phyloP scores from a whole-genome alignment of 129 eudicot species.

The Flaveria trinervia region DNA sequence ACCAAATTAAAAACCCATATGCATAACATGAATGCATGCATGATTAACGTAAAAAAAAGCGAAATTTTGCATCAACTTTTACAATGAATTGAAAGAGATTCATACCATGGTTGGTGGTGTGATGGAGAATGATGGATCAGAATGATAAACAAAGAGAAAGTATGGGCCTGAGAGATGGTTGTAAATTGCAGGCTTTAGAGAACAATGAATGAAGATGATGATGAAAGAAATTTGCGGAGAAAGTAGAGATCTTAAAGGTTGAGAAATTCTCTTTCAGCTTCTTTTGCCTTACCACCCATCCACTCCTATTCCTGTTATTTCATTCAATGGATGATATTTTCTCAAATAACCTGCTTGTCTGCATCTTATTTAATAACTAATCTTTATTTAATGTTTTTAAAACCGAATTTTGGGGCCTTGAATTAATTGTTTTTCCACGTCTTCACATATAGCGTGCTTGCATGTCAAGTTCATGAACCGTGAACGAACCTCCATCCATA shows the following conservation, averaged over 20 bases:
- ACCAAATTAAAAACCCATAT: neutral
- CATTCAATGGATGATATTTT: constrained; percentile 28
- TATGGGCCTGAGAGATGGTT: constrained; percentile 28
- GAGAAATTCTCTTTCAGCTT: constrained; percentile 36
- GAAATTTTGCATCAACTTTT: neutral
- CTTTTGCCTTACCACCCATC: constrained; percentile 44
- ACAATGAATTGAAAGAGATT: neutral
- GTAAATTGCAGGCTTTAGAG: constrained; percentile 24
- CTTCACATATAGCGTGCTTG: neutral
- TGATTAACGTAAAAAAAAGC: constrained; percentile 11
- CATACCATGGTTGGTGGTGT: constrained; percentile 43
- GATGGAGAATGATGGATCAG: constrained; percentile 18
- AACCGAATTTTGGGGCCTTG: neutral
- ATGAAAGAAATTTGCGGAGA: constrained; percentile 40
- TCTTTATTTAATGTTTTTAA: too few relatives aligned
- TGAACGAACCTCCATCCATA: neutral
- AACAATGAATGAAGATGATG: constrained; percentile 19
- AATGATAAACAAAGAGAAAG: constrained; percentile 29
- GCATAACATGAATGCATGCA: constrained; percentile 2
- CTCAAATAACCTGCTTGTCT: neutral
- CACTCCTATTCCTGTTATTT: constrained; percentile 34
- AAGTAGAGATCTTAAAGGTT: constrained; percentile 39
- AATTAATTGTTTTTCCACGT: neutral
- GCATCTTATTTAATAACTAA: too few relatives aligned
- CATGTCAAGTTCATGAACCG: constrained; percentile 10